Conservation (phyloP, 2,329 filamentous ascomycete species). For the Thelonectria rubi region DNA sequence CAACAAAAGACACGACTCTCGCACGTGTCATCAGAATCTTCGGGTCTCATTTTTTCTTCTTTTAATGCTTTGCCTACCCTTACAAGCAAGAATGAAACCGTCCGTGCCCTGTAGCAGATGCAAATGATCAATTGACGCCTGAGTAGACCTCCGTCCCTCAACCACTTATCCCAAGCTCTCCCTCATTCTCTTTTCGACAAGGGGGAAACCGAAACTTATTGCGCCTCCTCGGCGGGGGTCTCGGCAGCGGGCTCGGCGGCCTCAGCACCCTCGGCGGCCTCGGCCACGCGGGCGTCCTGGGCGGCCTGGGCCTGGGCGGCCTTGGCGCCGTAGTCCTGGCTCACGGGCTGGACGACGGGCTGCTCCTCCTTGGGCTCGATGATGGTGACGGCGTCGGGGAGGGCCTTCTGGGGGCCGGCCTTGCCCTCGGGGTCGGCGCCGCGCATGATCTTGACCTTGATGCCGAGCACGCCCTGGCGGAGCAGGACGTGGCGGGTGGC, state of each 20-base stretch:
- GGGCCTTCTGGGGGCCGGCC: conserved; percentile 94
- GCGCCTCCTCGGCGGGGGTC: conserved; percentile 51
- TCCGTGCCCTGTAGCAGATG: conserved; percentile 52
- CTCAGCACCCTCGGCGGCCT: conserved; percentile 67
- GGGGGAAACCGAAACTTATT: conserved; percentile 45
- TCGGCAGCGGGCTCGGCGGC: conserved; percentile 43
- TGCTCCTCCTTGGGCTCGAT: conserved; percentile 99
- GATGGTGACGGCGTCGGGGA: conserved; percentile 98
- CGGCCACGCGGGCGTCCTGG: conserved; percentile 67
- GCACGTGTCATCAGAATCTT: conserved; percentile 44
- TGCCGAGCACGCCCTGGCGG: conserved; percentile 99
- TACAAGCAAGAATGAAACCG: conserved; percentile 52
- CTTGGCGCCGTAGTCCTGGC: conserved; percentile 99
- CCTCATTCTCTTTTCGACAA: conserved; percentile 30
- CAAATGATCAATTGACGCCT: conserved; percentile 55
- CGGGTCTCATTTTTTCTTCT: conserved; percentile 48
- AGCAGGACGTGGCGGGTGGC: conserved; percentile 99
- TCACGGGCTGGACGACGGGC: conserved; percentile 91
- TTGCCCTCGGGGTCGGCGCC: conserved; percentile 99
- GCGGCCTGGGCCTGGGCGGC: conserved; percentile 71
- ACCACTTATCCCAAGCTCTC: conserved; percentile 38
- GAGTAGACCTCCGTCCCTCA: conserved; percentile 50
- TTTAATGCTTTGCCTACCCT: conserved; percentile 50
- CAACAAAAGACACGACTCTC: conserved; percentile 37
- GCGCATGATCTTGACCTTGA: conserved; percentile 99